Percentiles rank a stretch among this genome's conserved stretches.
These are phyloP conservation scores for Catenaria anguillulae DNA, from an alignment of 371 early-diverging fungal species.

Conservation along the genomic window DNA sequence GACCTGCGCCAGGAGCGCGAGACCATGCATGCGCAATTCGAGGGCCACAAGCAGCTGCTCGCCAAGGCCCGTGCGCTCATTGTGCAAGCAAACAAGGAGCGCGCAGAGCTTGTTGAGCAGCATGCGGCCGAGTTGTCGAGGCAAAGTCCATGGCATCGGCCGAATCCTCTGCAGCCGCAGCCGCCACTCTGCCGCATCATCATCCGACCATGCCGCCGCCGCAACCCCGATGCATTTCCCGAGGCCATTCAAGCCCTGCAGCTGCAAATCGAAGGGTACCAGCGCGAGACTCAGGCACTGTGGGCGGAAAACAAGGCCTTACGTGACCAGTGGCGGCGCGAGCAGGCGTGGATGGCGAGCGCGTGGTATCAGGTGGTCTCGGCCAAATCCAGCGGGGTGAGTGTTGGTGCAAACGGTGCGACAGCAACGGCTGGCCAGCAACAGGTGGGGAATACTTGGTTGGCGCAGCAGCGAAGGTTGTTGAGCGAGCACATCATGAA, in stretches of 20 bases:
- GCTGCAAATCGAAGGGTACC: background rate
- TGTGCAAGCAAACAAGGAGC: conserved; percentile 5
- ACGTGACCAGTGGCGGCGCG: conserved; percentile 39
- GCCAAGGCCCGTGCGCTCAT: conserved; percentile 21
- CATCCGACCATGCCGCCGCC: too few species aligned
- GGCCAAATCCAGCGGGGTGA: too few species aligned
- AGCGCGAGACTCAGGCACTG: background rate
- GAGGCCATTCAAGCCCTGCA: background rate
- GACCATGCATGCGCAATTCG: conserved; percentile 21
- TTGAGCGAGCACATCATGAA: conserved; percentile 41
- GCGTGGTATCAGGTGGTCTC: conserved; percentile 52
- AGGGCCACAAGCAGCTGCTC: conserved; percentile 15
- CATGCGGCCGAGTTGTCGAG: conserved; percentile 53
- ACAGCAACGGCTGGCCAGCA: too few species aligned
- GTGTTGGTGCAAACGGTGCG: too few species aligned
- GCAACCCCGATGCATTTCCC: background rate
- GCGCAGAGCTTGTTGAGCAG: conserved; percentile 24
- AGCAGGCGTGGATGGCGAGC: conserved; percentile 52
- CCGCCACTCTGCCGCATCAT: background rate
- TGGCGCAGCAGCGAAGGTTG: conserved; percentile 47
- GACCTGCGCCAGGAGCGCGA: conserved; percentile 15
- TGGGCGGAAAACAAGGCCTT: conserved; percentile 4
- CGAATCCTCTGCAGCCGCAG: too few species aligned
- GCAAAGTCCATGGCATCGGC: too few species aligned
- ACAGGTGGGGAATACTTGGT: conserved; percentile 43